phyloP scores from a whole-genome alignment of 2,329 filamentous ascomycete genomes.

The Aureobasidium melanogenum region DNA sequence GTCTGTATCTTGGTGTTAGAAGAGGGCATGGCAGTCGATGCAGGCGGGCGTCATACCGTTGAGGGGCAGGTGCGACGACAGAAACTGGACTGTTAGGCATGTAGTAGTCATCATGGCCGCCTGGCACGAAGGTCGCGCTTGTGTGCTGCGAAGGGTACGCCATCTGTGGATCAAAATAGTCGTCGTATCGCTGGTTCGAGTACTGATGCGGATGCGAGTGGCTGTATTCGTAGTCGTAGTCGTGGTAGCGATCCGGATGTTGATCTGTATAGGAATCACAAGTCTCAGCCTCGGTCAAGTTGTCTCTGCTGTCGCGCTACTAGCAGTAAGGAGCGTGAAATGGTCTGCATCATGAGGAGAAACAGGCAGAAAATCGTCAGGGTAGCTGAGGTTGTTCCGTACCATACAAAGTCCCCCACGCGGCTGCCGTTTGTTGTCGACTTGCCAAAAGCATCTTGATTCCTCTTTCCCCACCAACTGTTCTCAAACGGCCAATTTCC shows the following conservation, averaged over 20 bases:
- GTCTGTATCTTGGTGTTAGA: constrained; percentile 41
- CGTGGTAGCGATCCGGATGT: neutral
- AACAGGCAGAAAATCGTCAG: neutral
- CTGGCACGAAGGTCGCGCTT: constrained; percentile 57
- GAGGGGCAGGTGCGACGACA: constrained; percentile 59
- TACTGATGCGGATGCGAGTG: neutral
- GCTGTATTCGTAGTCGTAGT: neutral
- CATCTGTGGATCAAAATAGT: neutral
- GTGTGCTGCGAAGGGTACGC: neutral
- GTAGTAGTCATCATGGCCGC: constrained; percentile 59
- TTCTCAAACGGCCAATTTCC: constrained; percentile 4
- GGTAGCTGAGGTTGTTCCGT: neutral
- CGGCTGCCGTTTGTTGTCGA: neutral
- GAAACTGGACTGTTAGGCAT: constrained; percentile 50
- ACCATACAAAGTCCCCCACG: neutral
- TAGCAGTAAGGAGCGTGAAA: neutral
- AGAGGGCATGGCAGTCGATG: neutral
- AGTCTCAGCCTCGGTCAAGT: constrained; percentile 3
- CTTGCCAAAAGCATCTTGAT: neutral
- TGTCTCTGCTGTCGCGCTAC: neutral
- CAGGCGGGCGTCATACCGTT: constrained; percentile 46
- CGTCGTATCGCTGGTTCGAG: neutral
- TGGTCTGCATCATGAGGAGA: neutral
- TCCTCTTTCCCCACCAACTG: neutral
- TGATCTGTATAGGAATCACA: neutral